These are phyloP conservation scores for Raphanus sativus DNA, from an alignment of 345 rosid species.

Conservation along the genomic window DNA sequence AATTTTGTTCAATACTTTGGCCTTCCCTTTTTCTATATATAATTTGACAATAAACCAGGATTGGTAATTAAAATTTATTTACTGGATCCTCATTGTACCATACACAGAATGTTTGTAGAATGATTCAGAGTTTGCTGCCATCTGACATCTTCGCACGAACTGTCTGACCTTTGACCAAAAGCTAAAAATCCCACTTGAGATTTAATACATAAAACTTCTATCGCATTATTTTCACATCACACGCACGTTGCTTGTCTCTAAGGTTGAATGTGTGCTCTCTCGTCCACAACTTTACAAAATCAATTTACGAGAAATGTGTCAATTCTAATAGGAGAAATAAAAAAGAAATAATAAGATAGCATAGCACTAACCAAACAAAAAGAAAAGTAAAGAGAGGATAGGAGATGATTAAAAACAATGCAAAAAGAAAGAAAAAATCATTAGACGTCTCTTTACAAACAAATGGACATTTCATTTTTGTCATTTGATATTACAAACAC, in stretches of 20 bases:
- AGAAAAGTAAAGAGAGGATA: background rate
- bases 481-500: background rate
- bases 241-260: conserved; percentile 9
- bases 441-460: background rate
- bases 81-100: background rate
- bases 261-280: conserved; percentile 14
- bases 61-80: background rate
- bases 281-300: background rate
- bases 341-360: background rate
- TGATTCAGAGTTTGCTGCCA: conserved; percentile 15
- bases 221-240: background rate
- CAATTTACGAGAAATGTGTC: background rate
- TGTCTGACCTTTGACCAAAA: conserved; percentile 31
- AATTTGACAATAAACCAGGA: background rate
- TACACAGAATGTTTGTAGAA: conserved; percentile 28
- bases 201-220: background rate
- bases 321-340: background rate
- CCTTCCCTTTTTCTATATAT: background rate
- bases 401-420: background rate
- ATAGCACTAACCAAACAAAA: background rate
- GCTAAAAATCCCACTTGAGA: conserved; percentile 4
- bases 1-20: background rate
- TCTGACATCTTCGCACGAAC: conserved; percentile 39
- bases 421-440: background rate
- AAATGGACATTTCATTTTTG: background rate